Conservation (phyloP, 129 eudicot species). For the Centaurea solstitialis region DNA sequence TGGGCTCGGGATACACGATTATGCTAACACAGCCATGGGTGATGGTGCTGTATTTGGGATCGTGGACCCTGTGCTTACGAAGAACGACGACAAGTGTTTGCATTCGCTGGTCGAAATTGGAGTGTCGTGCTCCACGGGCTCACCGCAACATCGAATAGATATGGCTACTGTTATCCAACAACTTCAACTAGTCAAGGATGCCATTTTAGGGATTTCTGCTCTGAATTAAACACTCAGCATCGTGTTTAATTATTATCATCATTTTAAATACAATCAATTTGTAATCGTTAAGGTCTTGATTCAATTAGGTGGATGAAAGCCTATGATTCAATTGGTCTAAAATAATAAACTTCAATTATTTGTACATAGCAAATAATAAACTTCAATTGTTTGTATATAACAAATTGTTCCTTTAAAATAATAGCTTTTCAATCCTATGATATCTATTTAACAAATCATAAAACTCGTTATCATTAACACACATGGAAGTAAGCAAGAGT, state of each 20-base stretch:
- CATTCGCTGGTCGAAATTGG: conserved; percentile 24
- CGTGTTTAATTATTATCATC: not conserved
- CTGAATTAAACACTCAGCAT: not conserved
- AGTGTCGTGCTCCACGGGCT: conserved; percentile 34
- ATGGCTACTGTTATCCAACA: conserved; percentile 7
- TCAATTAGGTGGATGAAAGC: no score
- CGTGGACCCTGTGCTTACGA: conserved; percentile 31
- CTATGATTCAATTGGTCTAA: no score
- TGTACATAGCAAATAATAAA: no score
- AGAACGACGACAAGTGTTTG: conserved; percentile 2
- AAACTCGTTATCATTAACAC: not conserved
- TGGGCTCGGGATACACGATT: conserved; percentile 33
- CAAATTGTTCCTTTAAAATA: not conserved
- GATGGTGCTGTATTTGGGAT: conserved; percentile 15
- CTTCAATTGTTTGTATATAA: no score
- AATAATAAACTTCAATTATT: no score
- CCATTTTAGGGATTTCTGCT: not conserved
- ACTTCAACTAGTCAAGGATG: conserved; percentile 22
- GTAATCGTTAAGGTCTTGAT: no score
- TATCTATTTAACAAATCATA: no score
- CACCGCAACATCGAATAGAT: conserved; percentile 33
- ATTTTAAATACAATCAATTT: not conserved
- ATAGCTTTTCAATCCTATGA: no score
- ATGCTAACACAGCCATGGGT: conserved; percentile 17
- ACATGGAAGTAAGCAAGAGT: not conserved